Conservation (phyloP, 768 basidiomycete species). For the Pleurotus salmoneostramineus region DNA sequence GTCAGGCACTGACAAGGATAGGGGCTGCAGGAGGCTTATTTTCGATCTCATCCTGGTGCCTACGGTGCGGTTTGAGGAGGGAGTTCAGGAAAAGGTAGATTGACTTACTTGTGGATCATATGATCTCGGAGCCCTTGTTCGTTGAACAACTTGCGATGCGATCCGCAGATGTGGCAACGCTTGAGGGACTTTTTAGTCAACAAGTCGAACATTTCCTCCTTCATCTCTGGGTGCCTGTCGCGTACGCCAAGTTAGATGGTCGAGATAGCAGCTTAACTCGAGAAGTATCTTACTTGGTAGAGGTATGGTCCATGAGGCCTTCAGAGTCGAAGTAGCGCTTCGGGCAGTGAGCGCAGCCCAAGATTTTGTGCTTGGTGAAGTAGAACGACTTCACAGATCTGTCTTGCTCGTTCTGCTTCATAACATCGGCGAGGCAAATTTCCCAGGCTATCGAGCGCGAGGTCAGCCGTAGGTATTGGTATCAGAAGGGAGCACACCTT, state of each 20-base stretch:
- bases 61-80: too few species aligned
- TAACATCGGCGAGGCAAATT: not conserved
- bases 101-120: slow-evolving; percentile 1
- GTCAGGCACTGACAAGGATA: not conserved
- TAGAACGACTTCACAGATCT: not conserved
- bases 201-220: not conserved
- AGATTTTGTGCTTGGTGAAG: not conserved
- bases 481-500: not conserved
- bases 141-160: not conserved
- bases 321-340: slow-evolving; percentile 2
- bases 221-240: not conserved
- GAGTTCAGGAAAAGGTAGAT: not conserved
- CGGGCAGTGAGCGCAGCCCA: slow-evolving; percentile 1
- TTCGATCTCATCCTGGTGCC: not conserved
- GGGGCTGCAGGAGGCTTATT: not conserved
- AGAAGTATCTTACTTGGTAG: not conserved
- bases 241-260: not conserved
- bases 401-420: not conserved
- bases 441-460: not conserved
- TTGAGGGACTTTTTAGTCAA: not conserved
- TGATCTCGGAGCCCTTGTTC: not conserved
- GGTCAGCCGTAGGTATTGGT: too few species aligned
- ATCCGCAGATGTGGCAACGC: not conserved
- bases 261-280: not conserved
- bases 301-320: slow-evolving; percentile 4